These are phyloP conservation scores for Areca catechu DNA, from an alignment of 176 grass and related monocot genomes.

Conservation along the genomic window DNA sequence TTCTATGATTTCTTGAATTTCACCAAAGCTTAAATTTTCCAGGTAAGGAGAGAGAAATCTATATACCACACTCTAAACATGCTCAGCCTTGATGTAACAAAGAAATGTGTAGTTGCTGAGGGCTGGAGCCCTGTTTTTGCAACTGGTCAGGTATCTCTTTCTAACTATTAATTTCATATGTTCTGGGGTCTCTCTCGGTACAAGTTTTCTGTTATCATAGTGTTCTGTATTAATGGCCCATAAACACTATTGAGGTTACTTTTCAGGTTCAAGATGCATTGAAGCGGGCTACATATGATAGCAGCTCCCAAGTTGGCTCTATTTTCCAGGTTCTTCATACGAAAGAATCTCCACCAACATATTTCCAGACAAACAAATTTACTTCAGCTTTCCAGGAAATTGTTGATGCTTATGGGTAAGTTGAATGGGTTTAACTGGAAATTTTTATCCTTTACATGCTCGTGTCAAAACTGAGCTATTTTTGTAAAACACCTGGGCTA, in stretches of 20 bases:
- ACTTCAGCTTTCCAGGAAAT: conserved; percentile 93
- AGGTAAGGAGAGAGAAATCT: conserved; percentile 87
- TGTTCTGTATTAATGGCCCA: too few relatives aligned
- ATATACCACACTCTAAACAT: conserved; percentile 98
- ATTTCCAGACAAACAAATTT: conserved; percentile 90
- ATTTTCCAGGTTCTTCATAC: conserved; percentile 92
- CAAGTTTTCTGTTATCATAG: too few relatives aligned
- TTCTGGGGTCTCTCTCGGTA: too few relatives aligned
- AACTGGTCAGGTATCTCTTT: conserved; percentile 44
- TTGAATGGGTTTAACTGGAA: background rate
- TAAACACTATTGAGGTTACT: background rate
- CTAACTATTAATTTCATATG: conserved; percentile 2
- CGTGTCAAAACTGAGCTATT: too few relatives aligned
- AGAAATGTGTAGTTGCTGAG: conserved; percentile 95
- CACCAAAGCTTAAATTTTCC: conserved; percentile 4
- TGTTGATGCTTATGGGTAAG: conserved; percentile 98
- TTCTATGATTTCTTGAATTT: background rate
- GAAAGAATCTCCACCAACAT: conserved; percentile 86
- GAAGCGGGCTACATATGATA: conserved; percentile 55
- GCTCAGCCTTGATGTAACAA: conserved; percentile 93
- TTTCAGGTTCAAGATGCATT: conserved; percentile 79
- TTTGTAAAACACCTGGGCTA: too few relatives aligned
- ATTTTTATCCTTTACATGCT: conserved; percentile 4
- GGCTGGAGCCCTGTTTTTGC: conserved; percentile 94
- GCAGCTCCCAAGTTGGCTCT: conserved; percentile 90